These are phyloP conservation scores for Pythium dissotocum DNA, from an alignment of 352 stramenopile species.

Conservation along the genomic window DNA sequence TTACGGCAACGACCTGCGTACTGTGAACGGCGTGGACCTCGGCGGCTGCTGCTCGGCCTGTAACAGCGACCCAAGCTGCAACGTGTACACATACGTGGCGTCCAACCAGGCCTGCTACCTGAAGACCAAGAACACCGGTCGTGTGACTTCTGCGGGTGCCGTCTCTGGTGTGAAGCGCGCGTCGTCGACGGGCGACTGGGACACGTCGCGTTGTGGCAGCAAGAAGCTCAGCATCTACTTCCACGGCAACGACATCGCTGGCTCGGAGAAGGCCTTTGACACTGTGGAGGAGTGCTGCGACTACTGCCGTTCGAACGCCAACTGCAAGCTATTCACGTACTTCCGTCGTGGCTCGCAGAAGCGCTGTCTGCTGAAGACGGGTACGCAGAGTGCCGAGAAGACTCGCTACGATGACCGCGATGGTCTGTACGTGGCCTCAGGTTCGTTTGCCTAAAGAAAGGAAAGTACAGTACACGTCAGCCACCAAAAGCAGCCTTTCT, in stretches of 20 bases:
- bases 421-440: neutral
- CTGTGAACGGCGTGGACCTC: neutral
- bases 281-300: slow-evolving; percentile 26
- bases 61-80: neutral
- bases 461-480: too few species aligned
- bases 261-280: slow-evolving; percentile 15
- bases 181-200: neutral
- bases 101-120: neutral
- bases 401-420: slow-evolving; percentile 21
- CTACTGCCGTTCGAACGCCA: slow-evolving; percentile 9
- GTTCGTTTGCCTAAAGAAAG: neutral
- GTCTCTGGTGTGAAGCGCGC: neutral
- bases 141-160: neutral
- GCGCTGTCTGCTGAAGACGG: slow-evolving; percentile 25
- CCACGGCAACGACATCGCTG: slow-evolving; percentile 22
- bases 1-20: neutral
- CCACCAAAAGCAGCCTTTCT: too few species aligned
- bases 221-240: slow-evolving; percentile 17
- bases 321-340: slow-evolving; percentile 25
- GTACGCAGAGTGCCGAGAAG: slow-evolving; percentile 14
- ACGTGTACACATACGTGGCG: neutral
- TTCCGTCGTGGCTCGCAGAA: slow-evolving; percentile 15
- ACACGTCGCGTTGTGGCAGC: neutral
- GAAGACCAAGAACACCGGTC: neutral
- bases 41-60: neutral